Percentiles rank a stretch among this genome's conserved stretches.
phyloP scores from a whole-genome alignment of 139 green algal species.

The Volvox reticuliferus region DNA sequence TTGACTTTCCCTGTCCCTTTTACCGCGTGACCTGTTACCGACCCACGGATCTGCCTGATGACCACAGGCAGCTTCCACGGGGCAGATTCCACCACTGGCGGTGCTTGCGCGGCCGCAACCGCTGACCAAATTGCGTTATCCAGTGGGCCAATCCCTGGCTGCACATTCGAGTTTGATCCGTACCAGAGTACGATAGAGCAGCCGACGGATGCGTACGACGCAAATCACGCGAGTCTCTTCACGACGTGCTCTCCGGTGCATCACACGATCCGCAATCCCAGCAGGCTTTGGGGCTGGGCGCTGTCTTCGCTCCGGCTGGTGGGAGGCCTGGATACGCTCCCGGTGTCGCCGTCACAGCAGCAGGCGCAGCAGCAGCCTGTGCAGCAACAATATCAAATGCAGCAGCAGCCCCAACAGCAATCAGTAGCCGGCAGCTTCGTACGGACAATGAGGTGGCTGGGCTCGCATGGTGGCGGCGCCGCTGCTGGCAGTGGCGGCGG shows the following conservation, averaged over 20 bases:
- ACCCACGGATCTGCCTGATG: too few relatives aligned
- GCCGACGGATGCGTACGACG: background rate
- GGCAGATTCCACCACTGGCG: background rate
- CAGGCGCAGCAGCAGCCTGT: background rate
- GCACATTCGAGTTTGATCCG: slow-evolving; percentile 5
- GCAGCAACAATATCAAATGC: background rate
- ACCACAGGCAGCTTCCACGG: background rate
- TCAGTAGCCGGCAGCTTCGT: background rate
- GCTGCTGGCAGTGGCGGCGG: too few relatives aligned
- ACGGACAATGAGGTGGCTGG: background rate
- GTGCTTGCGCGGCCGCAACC: background rate
- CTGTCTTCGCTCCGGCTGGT: background rate
- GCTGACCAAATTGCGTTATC: background rate
- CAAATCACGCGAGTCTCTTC: background rate
- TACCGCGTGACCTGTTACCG: too few relatives aligned
- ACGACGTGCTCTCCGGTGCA: background rate
- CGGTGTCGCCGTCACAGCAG: background rate
- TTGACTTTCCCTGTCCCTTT: too few relatives aligned
- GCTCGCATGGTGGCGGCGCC: background rate
- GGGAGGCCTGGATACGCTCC: background rate
- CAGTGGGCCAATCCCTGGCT: background rate
- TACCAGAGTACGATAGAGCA: slow-evolving; percentile 1
- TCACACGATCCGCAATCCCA: background rate
- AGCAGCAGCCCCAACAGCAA: background rate
- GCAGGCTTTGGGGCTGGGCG: background rate